Evolutionary conservation across 2,329 filamentous ascomycete species (phyloP).

Genomic region (Stagonosporopsis tanaceti): DNA sequence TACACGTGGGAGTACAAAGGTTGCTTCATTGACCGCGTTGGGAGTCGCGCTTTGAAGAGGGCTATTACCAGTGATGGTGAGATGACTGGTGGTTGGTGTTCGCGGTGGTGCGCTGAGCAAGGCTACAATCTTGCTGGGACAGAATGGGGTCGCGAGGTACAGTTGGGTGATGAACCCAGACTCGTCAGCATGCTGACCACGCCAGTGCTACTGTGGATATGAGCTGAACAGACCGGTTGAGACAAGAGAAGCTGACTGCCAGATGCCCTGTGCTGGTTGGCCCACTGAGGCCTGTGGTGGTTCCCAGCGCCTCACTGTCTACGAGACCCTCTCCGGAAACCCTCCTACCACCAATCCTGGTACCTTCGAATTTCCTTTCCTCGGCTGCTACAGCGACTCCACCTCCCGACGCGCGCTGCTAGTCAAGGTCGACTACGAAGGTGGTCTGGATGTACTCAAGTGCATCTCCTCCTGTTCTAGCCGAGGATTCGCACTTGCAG

Average conservation of each 20-base stretch:
- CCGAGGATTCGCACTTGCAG: not conserved
- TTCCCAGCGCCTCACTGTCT: constrained; percentile 1
- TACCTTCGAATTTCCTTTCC: not conserved
- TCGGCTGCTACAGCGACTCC: not conserved
- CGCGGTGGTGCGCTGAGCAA: not conserved
- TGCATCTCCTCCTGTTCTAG: not conserved
- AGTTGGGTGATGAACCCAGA: too few species aligned
- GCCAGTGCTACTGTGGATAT: constrained; percentile 8
- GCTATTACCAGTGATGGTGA: not conserved
- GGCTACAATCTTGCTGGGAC: constrained; percentile 1
- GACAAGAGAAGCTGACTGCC: not conserved
- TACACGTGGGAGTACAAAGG: not conserved
- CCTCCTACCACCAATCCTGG: not conserved
- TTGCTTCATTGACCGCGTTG: constrained; percentile 3
- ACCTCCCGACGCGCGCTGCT: not conserved
- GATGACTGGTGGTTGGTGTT: constrained; percentile 1
- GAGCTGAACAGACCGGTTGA: not conserved
- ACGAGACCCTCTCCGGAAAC: not conserved
- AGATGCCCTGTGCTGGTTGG: not conserved
- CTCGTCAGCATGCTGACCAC: not conserved
- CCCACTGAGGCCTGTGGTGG: not conserved
- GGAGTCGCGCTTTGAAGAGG: not conserved
- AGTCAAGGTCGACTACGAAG: not conserved
- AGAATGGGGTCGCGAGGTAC: constrained; percentile 5
- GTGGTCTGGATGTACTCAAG: not conserved